phyloP scores from a whole-genome alignment of 2,329 filamentous ascomycete species.

The Fusarium xylarioides region DNA sequence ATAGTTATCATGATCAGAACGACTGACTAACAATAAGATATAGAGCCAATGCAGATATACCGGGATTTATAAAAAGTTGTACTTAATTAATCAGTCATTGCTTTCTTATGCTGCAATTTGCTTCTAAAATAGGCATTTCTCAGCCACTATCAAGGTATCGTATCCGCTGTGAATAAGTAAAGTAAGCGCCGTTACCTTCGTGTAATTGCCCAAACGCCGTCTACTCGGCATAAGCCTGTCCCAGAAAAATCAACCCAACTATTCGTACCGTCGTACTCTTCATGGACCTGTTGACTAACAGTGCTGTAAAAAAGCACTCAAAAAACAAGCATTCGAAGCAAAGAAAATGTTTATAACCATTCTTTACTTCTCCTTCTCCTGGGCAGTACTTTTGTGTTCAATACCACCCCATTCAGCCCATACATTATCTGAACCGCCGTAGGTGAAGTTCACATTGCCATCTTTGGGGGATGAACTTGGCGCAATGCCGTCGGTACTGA shows the following conservation, averaged over 20 bases:
- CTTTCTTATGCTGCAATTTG: not conserved
- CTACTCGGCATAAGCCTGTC: conserved; percentile 17
- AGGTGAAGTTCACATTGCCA: conserved; percentile 43
- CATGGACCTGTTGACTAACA: conserved; percentile 32
- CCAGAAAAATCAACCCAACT: conserved; percentile 4
- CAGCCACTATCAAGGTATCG: conserved; percentile 24
- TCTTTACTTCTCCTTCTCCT: conserved; percentile 35
- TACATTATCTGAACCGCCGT: conserved; percentile 41
- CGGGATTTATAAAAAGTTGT: not conserved
- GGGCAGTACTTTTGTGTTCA: conserved; percentile 22
- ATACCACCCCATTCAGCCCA: conserved; percentile 45
- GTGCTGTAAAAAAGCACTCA: conserved; percentile 17
- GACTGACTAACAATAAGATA: not conserved
- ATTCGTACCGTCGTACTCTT: conserved; percentile 21
- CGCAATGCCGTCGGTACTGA: conserved; percentile 58
- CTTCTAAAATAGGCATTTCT: conserved; percentile 6
- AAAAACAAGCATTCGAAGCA: conserved; percentile 14
- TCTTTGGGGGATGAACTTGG: conserved; percentile 58
- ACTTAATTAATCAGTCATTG: not conserved
- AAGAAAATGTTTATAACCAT: not conserved
- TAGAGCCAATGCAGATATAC: not conserved
- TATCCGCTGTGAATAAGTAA: conserved; percentile 16
- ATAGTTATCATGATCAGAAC: not conserved
- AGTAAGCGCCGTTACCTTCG: conserved; percentile 19
- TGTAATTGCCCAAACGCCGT: conserved; percentile 27